Evolutionary conservation across 1,284 basidiomycete species (phyloP).

Genomic region (Sporisorium reilianum): DNA sequence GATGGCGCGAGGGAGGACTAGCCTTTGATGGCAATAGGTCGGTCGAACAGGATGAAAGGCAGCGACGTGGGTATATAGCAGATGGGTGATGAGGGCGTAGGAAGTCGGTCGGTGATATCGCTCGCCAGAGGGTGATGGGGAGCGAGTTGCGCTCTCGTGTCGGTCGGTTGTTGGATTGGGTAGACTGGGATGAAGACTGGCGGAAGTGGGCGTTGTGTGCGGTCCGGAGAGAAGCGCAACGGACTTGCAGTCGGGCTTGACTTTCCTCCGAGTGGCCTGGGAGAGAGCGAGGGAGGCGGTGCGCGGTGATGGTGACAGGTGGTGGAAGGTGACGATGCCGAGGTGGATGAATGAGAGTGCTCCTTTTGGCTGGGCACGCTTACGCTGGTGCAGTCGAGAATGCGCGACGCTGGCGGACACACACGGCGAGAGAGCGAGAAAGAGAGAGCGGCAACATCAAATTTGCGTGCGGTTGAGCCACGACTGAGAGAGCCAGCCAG

Average conservation of each 20-base stretch:
- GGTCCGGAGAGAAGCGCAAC: neutral
- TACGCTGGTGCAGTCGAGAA: neutral
- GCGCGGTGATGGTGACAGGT: conserved; percentile 1
- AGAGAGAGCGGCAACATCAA: neutral
- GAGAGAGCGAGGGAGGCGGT: neutral
- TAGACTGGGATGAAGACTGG: neutral
- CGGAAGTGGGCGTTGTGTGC: conserved; percentile 9
- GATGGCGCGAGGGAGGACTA: neutral
- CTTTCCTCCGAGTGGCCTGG: neutral
- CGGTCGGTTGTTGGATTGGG: neutral
- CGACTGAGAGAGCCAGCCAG: neutral
- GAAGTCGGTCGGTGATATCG: neutral
- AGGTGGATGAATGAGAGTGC: neutral
- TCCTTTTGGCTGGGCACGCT: neutral
- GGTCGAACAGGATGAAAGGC: neutral
- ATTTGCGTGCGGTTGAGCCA: conserved; percentile 10
- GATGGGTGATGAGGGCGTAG: conserved; percentile 2
- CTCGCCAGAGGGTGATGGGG: neutral
- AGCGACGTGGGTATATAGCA: neutral
- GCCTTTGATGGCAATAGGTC: neutral
- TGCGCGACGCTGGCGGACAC: neutral
- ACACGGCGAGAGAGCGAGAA: neutral
- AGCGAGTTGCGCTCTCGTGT: neutral
- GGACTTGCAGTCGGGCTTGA: neutral
- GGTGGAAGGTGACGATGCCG: conserved; percentile 8